Evolutionary conservation across 371 early-diverging fungal species (phyloP).

Genomic region (Circinella minor): DNA sequence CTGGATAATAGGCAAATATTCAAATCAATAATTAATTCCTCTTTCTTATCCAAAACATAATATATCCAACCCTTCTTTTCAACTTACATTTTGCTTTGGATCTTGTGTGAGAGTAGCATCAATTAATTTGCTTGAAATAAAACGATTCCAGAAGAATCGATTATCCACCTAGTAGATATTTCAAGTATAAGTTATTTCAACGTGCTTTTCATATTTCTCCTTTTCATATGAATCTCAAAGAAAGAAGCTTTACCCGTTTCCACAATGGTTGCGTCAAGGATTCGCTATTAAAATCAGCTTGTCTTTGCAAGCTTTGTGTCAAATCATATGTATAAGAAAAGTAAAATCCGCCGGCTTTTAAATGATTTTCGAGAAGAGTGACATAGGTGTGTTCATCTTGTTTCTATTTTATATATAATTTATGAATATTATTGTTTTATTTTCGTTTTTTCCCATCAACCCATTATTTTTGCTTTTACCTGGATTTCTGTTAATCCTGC

Average conservation of each 20-base stretch:
- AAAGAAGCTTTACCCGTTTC: constrained; percentile 44
- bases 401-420: constrained; percentile 10
- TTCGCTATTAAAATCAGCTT: constrained; percentile 40
- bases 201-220: neutral
- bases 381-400: constrained; percentile 75
- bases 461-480: constrained; percentile 3
- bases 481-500: constrained; percentile 21
- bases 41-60: too few species aligned
- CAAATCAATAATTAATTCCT: too few species aligned
- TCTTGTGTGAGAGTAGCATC: constrained; percentile 47
- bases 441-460: neutral
- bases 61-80: neutral
- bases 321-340: constrained; percentile 89
- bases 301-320: constrained; percentile 84
- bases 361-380: constrained; percentile 67
- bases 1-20: constrained; percentile 32
- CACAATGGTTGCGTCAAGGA: constrained; percentile 34
- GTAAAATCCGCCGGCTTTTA: constrained; percentile 76
- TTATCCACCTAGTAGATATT: constrained; percentile 70
- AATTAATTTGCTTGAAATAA: constrained; percentile 69
- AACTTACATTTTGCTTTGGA: constrained; percentile 13
- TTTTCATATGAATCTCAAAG: neutral
- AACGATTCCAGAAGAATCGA: constrained; percentile 91
- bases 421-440: neutral
- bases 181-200: constrained; percentile 29